Base-by-base conservation (phyloP, 352 stramenopile genomes). In the Globisporangium barbulae region DNA sequence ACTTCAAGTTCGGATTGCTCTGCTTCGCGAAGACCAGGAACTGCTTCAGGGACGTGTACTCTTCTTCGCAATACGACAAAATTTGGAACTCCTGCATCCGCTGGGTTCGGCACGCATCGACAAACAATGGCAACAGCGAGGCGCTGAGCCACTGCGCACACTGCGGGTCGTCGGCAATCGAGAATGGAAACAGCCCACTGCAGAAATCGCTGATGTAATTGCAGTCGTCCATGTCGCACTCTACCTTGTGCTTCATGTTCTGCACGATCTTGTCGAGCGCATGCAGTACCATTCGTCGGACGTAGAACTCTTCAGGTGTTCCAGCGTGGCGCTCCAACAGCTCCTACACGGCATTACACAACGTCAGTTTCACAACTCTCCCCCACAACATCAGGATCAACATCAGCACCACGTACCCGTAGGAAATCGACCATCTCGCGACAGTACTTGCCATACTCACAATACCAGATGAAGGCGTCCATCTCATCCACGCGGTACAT, bases 261-360 rank as follows among this genome's bases (percentile, higher is more conserved):
- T 92, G 72, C 15, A 93, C 83, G 53, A 93, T 74, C 57, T 78
- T 79, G 73, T 94, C 78, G 2, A 96, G 67, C n/a, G 78, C 81
- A 47, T 88, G 80, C 6, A 95, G 71, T 31, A 90, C 73, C 69
- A 95, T 85, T 0, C 87, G 83, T 19, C 83, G 79, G 30, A 89
- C 78, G 48, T 90, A 92, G 41, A 83, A 67, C 0, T 70, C 48
- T 44, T 76, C 61, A 12, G 67, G 67, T 25, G 64, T 61, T 10
- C 58, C 56, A 0, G 68, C 64, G 59, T 72, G 69, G 30, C 63
- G 67, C 6, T 67, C 68, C 63, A 76, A 70, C 30, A 85, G 25
- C 31, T 69, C 71, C 74, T 82, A 21, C n/a, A 53, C 2, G 0
- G 13, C 15, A 37, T 3, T 15, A 56, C 15, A 55, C 30, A 28